A percentile compares a stretch with the other conserved stretches of the same genome.
phyloP scores from a whole-genome alignment of 2,329 filamentous ascomycete species.

The Trichoderma sp. region DNA sequence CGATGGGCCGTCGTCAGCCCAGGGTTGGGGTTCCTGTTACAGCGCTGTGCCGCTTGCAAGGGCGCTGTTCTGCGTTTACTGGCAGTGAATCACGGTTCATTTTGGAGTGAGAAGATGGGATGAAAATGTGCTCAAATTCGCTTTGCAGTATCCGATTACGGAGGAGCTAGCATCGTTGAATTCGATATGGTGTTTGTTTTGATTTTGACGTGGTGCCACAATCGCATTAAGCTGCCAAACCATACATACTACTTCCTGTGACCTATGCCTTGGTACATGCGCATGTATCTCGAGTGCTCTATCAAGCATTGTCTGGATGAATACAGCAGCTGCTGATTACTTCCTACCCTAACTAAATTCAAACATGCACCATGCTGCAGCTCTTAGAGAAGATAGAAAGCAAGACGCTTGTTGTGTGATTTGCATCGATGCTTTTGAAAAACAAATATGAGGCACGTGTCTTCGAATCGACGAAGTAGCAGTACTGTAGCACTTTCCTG shows the following conservation, averaged over 20 bases:
- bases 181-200: neutral
- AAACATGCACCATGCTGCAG: neutral
- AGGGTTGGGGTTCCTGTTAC: neutral
- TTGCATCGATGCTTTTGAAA: neutral
- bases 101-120: neutral
- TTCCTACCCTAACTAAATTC: neutral
- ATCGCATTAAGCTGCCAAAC: neutral
- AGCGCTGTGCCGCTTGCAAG: neutral
- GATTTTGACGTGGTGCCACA: neutral
- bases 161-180: neutral
- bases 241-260: neutral
- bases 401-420: neutral
- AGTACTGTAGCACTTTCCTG: neutral
- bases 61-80: neutral
- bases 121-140: neutral
- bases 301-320: neutral
- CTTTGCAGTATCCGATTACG: neutral
- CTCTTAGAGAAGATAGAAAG: neutral
- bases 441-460: neutral
- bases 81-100: neutral
- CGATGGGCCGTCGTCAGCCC: conserved; percentile 1
- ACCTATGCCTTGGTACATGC: neutral
- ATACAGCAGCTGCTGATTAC: neutral
- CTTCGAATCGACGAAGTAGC: neutral
- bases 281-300: neutral